These are phyloP conservation scores for Jimgerdemannia lactiflua DNA, from an alignment of 192 early-diverging fungal species.

Conservation along the genomic window DNA sequence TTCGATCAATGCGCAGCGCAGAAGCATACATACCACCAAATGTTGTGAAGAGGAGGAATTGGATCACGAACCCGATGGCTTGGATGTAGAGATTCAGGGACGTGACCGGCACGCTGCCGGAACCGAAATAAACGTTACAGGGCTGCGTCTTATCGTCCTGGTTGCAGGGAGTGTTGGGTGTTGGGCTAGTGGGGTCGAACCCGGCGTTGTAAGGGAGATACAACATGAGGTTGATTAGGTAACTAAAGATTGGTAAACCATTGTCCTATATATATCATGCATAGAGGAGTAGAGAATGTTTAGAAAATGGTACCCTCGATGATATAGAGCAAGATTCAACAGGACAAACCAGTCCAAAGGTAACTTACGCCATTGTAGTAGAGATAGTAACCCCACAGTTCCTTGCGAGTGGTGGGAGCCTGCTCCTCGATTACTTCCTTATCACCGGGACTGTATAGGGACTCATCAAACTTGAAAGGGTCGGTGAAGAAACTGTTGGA, in stretches of 20 bases:
- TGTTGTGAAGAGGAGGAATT: slow-evolving; percentile 31
- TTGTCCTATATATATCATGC: slow-evolving; percentile 16
- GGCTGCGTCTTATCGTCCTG: slow-evolving; percentile 1
- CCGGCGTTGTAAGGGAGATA: slow-evolving; percentile 24
- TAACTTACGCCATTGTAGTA: slow-evolving; percentile 34
- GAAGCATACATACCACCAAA: slow-evolving; percentile 35
- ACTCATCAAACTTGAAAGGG: slow-evolving; percentile 26
- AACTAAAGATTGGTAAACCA: slow-evolving; percentile 28
- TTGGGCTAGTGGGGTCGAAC: slow-evolving; percentile 3
- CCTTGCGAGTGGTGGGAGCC: slow-evolving; percentile 22
- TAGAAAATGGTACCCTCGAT: neutral
- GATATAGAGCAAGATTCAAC: neutral
- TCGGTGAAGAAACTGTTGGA: slow-evolving; percentile 4
- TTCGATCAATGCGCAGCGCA: neutral
- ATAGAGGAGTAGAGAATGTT: neutral
- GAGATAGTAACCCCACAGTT: slow-evolving; percentile 31
- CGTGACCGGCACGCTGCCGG: slow-evolving; percentile 12
- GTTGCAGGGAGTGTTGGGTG: slow-evolving; percentile 13
- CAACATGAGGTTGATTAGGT: slow-evolving; percentile 31
- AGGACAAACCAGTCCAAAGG: neutral
- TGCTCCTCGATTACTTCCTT: slow-evolving; percentile 9
- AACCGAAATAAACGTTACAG: slow-evolving; percentile 22
- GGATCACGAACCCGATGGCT: slow-evolving; percentile 28
- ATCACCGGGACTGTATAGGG: slow-evolving; percentile 12
- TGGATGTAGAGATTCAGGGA: slow-evolving; percentile 34